Evolutionary conservation across 2,329 filamentous ascomycete genomes (phyloP).

Genomic region (Alternaria sp.): DNA sequence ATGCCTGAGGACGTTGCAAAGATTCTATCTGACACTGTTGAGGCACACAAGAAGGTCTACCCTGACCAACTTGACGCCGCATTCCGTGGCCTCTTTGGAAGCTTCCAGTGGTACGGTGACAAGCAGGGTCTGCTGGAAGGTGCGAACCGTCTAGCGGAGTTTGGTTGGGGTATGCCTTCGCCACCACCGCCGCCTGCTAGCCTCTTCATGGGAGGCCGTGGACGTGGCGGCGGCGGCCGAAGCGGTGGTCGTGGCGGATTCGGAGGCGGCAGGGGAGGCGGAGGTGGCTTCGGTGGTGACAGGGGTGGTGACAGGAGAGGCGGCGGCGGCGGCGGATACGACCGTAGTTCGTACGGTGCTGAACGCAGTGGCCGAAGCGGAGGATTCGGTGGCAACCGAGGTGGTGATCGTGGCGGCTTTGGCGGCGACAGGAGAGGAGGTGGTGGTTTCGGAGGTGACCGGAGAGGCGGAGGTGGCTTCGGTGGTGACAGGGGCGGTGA

Average conservation of each 20-base stretch:
- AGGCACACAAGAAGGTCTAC: conserved; percentile 57
- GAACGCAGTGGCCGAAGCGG: conserved; percentile 16
- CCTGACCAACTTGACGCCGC: conserved; percentile 54
- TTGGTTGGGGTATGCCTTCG: conserved; percentile 57
- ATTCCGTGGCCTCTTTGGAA: conserved; percentile 68
- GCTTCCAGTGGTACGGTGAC: conserved; percentile 54
- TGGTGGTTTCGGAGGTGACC: conserved; percentile 17
- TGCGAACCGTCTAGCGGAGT: conserved; percentile 55
- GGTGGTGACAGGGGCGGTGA: conserved; percentile 25
- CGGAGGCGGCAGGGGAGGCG: conserved; percentile 17
- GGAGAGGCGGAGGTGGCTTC: conserved; percentile 24
- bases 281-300: conserved; percentile 17
- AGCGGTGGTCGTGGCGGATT: conserved; percentile 27
- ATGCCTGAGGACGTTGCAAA: conserved; percentile 53
- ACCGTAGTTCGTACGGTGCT: neutral
- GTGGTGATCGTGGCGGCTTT: conserved; percentile 16
- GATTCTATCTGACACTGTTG: conserved; percentile 56
- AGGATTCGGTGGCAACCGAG: conserved; percentile 12
- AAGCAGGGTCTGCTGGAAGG: conserved; percentile 54
- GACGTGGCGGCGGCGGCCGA: conserved; percentile 15
- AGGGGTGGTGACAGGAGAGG: neutral
- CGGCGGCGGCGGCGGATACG: neutral
- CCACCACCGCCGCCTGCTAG: conserved; percentile 50
- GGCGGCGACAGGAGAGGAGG: conserved; percentile 24
- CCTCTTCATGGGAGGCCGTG: conserved; percentile 26